A percentile compares a stretch with the other conserved stretches of the same genome.
Conservation (phyloP, 1,139 yeast species). For the Blastobotrys arbuscula region DNA sequence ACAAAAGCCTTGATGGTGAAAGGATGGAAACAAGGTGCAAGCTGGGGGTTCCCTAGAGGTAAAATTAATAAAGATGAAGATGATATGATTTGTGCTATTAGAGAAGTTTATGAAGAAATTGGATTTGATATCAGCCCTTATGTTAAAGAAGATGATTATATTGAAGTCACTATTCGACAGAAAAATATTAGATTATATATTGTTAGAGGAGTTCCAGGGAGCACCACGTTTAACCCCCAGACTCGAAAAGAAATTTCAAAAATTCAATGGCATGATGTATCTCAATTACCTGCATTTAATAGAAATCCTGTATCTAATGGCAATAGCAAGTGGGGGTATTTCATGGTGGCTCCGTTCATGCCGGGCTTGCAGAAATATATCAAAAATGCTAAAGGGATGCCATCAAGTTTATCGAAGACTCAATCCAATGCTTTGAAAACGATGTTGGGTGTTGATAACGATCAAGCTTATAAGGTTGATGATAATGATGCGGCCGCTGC, state of each 20-base stretch:
- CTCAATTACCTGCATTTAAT: constrained; percentile 38
- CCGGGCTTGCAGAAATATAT: constrained; percentile 30
- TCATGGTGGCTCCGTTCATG: constrained; percentile 39
- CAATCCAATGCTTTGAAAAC: constrained; percentile 34
- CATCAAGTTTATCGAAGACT: constrained; percentile 27
- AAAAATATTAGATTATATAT: constrained; percentile 83
- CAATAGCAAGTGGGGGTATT: constrained; percentile 24
- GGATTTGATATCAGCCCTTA: constrained; percentile 75
- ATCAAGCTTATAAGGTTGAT: neutral
- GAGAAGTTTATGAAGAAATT: constrained; percentile 95
- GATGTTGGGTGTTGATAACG: constrained; percentile 29
- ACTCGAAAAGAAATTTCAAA: constrained; percentile 79
- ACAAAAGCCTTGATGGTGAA: constrained; percentile 73
- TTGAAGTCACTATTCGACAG: constrained; percentile 77
- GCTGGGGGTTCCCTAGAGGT: constrained; percentile 97
- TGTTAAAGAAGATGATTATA: constrained; percentile 62
- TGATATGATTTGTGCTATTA: constrained; percentile 86
- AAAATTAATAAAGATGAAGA: constrained; percentile 91
- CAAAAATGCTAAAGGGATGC: constrained; percentile 29
- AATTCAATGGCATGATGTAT: constrained; percentile 59
- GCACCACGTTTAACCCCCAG: constrained; percentile 64
- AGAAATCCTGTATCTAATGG: constrained; percentile 14
- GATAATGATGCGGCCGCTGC: constrained; percentile 12
- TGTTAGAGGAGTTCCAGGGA: constrained; percentile 74
- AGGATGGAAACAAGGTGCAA: constrained; percentile 70